Evolutionary conservation across 2,329 filamentous ascomycete species (phyloP).

Genomic region (Xylariaceae sp.): DNA sequence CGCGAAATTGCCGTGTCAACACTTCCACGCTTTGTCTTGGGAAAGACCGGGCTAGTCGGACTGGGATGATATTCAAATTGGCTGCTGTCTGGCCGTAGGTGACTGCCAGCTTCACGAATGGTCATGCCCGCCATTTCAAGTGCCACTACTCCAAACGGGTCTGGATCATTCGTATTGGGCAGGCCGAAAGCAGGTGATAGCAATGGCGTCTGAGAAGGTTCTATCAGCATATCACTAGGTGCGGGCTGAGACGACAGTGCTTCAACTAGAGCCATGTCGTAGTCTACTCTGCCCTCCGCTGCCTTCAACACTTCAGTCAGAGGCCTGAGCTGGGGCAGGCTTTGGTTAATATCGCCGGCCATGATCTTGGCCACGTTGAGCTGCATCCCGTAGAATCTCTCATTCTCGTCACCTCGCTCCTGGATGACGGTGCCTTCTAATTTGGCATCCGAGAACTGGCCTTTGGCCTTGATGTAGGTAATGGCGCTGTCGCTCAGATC

Average conservation of each 20-base stretch:
- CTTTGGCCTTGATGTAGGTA: constrained; percentile 58
- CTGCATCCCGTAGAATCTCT: constrained; percentile 53
- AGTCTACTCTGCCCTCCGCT: constrained; percentile 77
- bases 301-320: constrained; percentile 83
- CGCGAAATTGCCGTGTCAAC: constrained; percentile 59
- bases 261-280: constrained; percentile 66
- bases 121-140: constrained; percentile 88
- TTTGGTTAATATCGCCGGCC: constrained; percentile 54
- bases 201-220: constrained; percentile 39
- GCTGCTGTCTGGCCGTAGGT: constrained; percentile 69
- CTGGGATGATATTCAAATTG: constrained; percentile 80
- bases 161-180: constrained; percentile 76
- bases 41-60: constrained; percentile 69
- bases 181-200: constrained; percentile 66
- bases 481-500: constrained; percentile 55
- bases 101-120: constrained; percentile 84
- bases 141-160: constrained; percentile 87
- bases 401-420: constrained; percentile 58
- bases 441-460: constrained; percentile 54
- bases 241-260: constrained; percentile 63
- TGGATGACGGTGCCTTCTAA: constrained; percentile 56
- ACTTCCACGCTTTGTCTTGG: constrained; percentile 62
- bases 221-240: constrained; percentile 68
- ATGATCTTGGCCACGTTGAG: constrained; percentile 56
- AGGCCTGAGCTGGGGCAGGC: constrained; percentile 53